These are phyloP conservation scores for Aureobasidium sp. DNA, from an alignment of 2,329 filamentous ascomycete species.

Conservation along the genomic window DNA sequence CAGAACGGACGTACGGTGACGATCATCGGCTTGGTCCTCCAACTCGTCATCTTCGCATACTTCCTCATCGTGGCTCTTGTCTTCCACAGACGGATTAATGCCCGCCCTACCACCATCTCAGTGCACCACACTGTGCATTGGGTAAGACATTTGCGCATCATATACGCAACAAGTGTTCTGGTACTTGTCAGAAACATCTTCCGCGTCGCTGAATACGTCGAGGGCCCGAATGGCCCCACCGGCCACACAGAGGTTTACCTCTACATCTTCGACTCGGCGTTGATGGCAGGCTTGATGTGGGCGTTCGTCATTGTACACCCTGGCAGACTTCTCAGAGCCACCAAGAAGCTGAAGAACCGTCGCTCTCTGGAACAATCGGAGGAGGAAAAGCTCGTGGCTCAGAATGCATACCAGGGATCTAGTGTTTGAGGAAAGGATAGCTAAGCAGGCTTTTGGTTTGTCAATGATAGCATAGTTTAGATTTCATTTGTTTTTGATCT, in stretches of 20 bases:
- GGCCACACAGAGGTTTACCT: slow-evolving; percentile 8
- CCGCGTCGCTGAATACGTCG: slow-evolving; percentile 11
- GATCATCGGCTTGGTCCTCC: not conserved
- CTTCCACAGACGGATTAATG: not conserved
- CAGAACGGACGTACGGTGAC: not conserved
- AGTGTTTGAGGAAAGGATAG: not conserved
- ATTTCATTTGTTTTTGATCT: not conserved
- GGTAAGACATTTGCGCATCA: not conserved
- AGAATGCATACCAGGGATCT: not conserved
- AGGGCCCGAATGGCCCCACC: slow-evolving; percentile 5
- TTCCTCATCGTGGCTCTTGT: not conserved
- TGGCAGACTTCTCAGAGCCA: not conserved
- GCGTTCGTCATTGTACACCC: slow-evolving; percentile 6
- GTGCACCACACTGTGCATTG: not conserved
- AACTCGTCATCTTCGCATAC: not conserved
- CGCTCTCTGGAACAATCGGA: not conserved
- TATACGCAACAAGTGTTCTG: slow-evolving; percentile 11
- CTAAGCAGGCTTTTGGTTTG: not conserved
- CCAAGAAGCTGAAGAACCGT: slow-evolving; percentile 1
- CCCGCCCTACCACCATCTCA: not conserved
- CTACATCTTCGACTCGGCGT: slow-evolving; percentile 12
- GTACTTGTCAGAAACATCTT: slow-evolving; percentile 13
- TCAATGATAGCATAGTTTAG: not conserved
- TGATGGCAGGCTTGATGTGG: slow-evolving; percentile 11
- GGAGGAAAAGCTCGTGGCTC: not conserved